These are phyloP conservation scores for Tricholoma flavovirens DNA, from an alignment of 768 basidiomycete genomes.

Conservation along the genomic window DNA sequence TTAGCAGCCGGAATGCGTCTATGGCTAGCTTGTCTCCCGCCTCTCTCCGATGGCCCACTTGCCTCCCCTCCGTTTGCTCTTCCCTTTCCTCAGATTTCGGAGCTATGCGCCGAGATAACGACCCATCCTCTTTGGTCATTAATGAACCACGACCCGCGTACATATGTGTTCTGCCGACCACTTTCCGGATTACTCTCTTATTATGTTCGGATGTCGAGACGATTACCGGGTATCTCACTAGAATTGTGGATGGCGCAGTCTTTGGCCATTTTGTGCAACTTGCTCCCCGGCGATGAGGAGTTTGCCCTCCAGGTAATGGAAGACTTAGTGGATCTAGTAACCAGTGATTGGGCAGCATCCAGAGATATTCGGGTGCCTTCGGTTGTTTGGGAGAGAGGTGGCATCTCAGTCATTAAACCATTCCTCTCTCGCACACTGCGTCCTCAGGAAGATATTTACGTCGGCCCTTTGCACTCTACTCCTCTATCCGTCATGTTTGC, in stretches of 20 bases:
- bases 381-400: slow-evolving; percentile 46
- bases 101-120: slow-evolving; percentile 43
- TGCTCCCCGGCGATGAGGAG: slow-evolving; percentile 75
- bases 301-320: slow-evolving; percentile 38
- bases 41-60: slow-evolving; percentile 31
- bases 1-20: slow-evolving; percentile 51
- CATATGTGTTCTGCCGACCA: slow-evolving; percentile 41
- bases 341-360: slow-evolving; percentile 34
- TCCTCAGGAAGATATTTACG: slow-evolving; percentile 32
- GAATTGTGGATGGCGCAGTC: slow-evolving; percentile 67
- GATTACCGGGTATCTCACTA: slow-evolving; percentile 47
- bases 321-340: slow-evolving; percentile 32
- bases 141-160: slow-evolving; percentile 13
- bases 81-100: slow-evolving; percentile 53
- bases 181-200: slow-evolving; percentile 46
- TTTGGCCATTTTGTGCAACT: slow-evolving; percentile 45
- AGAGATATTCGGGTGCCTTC: slow-evolving; percentile 31
- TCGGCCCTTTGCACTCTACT: slow-evolving; percentile 48
- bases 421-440: slow-evolving; percentile 49
- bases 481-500: slow-evolving; percentile 50
- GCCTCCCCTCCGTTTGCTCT: slow-evolving; percentile 53
- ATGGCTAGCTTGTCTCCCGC: slow-evolving; percentile 58
- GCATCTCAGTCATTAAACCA: slow-evolving; percentile 47
- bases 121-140: slow-evolving; percentile 46
- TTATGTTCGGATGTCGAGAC: slow-evolving; percentile 56